These are phyloP conservation scores for Dictyophora rubrovolvata DNA, from an alignment of 768 basidiomycete species.

Conservation along the genomic window DNA sequence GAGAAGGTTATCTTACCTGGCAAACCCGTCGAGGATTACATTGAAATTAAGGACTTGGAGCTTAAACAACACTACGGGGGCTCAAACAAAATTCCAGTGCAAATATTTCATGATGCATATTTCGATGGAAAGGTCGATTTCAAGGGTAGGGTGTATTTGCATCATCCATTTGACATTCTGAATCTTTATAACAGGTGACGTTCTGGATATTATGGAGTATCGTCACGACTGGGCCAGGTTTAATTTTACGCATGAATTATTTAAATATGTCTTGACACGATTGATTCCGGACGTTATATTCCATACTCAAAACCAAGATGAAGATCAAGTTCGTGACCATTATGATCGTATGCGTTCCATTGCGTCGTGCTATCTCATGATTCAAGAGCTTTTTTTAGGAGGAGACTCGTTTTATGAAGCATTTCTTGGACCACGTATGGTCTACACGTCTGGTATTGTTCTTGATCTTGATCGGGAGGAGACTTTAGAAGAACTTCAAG, in stretches of 20 bases:
- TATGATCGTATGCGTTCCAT: conserved; percentile 65
- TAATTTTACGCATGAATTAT: conserved; percentile 80
- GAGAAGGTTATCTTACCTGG: conserved; percentile 79
- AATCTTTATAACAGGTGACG: conserved; percentile 52
- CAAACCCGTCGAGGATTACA: conserved; percentile 81
- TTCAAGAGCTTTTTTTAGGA: conserved; percentile 29
- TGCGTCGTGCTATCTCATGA: conserved; percentile 4
- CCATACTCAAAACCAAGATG: conserved; percentile 86
- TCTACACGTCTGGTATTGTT: conserved; percentile 93
- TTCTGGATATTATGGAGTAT: conserved; percentile 86
- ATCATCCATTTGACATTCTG: neutral
- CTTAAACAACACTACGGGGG: conserved; percentile 72
- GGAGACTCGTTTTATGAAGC: conserved; percentile 96
- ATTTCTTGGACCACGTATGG: conserved; percentile 94
- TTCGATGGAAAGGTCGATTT: conserved; percentile 95
- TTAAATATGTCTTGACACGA: conserved; percentile 84
- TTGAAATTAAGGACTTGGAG: conserved; percentile 77
- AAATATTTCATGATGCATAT: conserved; percentile 94
- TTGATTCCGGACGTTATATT: conserved; percentile 90
- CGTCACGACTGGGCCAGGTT: conserved; percentile 95
- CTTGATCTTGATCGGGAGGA: conserved; percentile 59
- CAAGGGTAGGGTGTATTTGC: conserved; percentile 52
- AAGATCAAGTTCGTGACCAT: conserved; percentile 90
- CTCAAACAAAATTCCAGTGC: conserved; percentile 93
- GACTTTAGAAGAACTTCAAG: conserved; percentile 89